Base-by-base conservation (phyloP, 2,329 filamentous ascomycete species). In the Xylariaceae sp. region DNA sequence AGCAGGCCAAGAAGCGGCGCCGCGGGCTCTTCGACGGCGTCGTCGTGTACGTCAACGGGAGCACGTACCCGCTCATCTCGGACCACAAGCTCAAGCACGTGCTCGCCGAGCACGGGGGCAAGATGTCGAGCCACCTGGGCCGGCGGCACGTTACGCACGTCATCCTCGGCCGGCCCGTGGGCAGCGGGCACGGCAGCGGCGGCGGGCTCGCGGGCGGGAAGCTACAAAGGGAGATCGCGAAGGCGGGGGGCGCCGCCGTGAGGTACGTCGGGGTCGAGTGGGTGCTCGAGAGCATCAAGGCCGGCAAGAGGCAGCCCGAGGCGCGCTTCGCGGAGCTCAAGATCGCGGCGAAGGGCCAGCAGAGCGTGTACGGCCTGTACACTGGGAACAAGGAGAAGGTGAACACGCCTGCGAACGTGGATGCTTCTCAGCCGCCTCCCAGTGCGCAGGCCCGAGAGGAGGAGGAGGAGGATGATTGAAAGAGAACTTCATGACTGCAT, bases 81-180 rank as follows among this genome's bases (percentile, higher is more conserved):
- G 92, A 97, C 71, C 89, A 96, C 75, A 88, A 84, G 68, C 81
- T 97, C 52, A 95, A 94, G 76, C 85, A 86, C 50, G 72, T 95
- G 13, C 80, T 97, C 30, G 83, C 81, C 4, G 79, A 85, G 51
- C 84, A 96, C 67, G 93, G 92, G 16, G 93, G 85, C 1, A 77
- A 74, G 35, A 78, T 91, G 62, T 87, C 89, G 3, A 81, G 91
- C 29, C 80, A 85, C 53, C 82, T 96, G 8, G 87, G 84, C 8
- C 82, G 91, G 37, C 81, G 85, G 30, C 82, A 81, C 44, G 90
- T 96, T 61, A 96, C 92, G 27, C 92, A 97, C 71, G 88, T 97
- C 57, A 88, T 97, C 51, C 72, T 96, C 5, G 90, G 89, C 6
- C 80, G 75, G 46, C 82, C 84, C 15, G 78, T 77, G 13, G 49